Evolutionary conservation across 257 asterid genomes (phyloP), one percentile per base, ranked within the genome.

Genomic region (Cinchona pubescens): DNA sequence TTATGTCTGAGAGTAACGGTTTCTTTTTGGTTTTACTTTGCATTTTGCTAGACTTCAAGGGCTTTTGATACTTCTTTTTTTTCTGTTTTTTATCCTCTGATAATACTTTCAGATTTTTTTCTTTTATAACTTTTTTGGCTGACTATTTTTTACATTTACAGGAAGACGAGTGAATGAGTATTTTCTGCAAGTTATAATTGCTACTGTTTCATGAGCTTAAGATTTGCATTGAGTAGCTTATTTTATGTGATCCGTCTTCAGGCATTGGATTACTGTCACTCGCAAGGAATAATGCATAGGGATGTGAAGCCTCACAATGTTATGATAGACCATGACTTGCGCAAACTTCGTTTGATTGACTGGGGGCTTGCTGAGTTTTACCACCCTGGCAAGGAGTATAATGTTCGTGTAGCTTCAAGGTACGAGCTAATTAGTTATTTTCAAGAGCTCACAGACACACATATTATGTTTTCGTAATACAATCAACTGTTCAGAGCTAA

Each of bases 351-450:
- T 14, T 71, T 85, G 80, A 85, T 85, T 19, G 88, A 85, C 35
- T 85, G 88, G 88, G 88, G 88, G 37, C 85, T 85, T 74, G 88
- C 88, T 25, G 88, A 85, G 85, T 85, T 85, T 76, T 85, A 85
- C 68, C 88, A 85, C 74, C 88, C 86, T 29, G 85, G 82, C 32
- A 80, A 82, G 79, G 85, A 82, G 62, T 82, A 85, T 65, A 85
- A 85, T 75, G 86, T 85, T 61, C 88, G 86, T 69, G 88, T 85
- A 38, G 86, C 86, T 74, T 85, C 88, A 69, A 85, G 88, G 88
- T 85, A 29, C 7, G 70, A 43, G 61, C 77, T 61, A 16, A 73
- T 43, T 61, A 43, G 12, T 30, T 3, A 19, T 10, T 34, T 60
- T 60, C 37, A 60, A 60, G 18, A 29, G 40, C n/a, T n/a, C n/a